Conservation (phyloP, 768 basidiomycete genomes). For the Trametes meyenii region DNA sequence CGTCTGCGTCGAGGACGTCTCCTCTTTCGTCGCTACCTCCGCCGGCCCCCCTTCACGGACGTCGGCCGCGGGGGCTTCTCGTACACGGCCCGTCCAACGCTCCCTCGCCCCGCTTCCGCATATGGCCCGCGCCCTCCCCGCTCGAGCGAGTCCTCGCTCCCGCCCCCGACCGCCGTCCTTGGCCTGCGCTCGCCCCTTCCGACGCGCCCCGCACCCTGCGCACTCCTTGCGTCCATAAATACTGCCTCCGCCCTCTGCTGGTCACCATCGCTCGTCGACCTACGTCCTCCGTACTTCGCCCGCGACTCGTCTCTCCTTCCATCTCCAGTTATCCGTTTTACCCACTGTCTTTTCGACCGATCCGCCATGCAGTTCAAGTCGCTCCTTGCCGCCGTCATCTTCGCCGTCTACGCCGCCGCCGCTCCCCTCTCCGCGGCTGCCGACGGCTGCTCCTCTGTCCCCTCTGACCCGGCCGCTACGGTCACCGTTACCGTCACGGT, state of each 20-base stretch:
- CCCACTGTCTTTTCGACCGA: not conserved
- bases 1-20: not conserved
- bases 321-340: not conserved
- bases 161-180: not conserved
- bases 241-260: not conserved
- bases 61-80: not conserved
- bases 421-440: not conserved
- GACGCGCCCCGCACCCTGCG: not conserved
- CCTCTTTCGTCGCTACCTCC: no score
- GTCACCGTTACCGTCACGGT: not conserved
- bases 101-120: no score
- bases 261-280: slow-evolving; percentile 15
- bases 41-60: not conserved
- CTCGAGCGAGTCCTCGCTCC: not conserved
- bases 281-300: slow-evolving; percentile 11
- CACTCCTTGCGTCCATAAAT: not conserved
- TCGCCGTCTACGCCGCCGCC: slow-evolving; percentile 7
- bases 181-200: not conserved
- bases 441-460: not conserved
- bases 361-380: slow-evolving; percentile 13
- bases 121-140: no score
- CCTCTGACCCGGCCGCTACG: not conserved
- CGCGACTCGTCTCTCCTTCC: slow-evolving; percentile 8
- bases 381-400: slow-evolving; percentile 13
- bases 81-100: no score